phyloP scores from a whole-genome alignment of 73 alveolate genomes.

The Paramecium sexaurelia region DNA sequence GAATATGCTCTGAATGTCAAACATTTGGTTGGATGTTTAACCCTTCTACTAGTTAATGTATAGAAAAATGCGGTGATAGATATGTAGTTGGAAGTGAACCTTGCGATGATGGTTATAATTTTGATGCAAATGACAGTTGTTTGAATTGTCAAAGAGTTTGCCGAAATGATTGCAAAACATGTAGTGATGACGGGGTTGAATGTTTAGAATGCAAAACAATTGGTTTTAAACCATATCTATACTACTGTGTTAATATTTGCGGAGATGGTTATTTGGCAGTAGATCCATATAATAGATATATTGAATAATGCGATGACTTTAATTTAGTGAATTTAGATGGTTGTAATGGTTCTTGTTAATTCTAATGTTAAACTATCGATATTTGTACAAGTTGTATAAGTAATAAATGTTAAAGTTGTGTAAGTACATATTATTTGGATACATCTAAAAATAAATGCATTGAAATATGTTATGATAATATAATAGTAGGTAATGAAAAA shows the following conservation, averaged over 20 bases:
- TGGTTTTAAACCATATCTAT: not conserved
- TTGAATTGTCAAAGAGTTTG: not conserved
- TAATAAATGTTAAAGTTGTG: not conserved
- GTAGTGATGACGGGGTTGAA: not conserved
- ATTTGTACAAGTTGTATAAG: not conserved
- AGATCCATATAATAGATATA: not conserved
- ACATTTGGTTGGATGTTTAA: not conserved
- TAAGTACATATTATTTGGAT: not conserved
- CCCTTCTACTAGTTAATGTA: not conserved
- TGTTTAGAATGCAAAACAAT: not conserved
- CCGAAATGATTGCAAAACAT: not conserved
- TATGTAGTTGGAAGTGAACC: not conserved
- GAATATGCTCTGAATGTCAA: not conserved
- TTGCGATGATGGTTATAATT: slow-evolving; percentile 5
- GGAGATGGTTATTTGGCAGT: not conserved
- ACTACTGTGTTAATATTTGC: not conserved
- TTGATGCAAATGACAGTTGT: not conserved
- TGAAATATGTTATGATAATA: slow-evolving; percentile 3
- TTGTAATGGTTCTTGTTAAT: not conserved
- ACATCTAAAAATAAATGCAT: not conserved
- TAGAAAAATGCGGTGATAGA: not conserved
- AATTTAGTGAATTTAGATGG: not conserved
- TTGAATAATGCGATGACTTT: not conserved
- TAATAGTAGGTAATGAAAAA: not conserved
- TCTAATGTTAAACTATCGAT: not conserved